Percentiles rank a stretch among this genome's conserved stretches.
Conservation (phyloP, 805 yeast genomes). For the Komagataella ulmi region DNA sequence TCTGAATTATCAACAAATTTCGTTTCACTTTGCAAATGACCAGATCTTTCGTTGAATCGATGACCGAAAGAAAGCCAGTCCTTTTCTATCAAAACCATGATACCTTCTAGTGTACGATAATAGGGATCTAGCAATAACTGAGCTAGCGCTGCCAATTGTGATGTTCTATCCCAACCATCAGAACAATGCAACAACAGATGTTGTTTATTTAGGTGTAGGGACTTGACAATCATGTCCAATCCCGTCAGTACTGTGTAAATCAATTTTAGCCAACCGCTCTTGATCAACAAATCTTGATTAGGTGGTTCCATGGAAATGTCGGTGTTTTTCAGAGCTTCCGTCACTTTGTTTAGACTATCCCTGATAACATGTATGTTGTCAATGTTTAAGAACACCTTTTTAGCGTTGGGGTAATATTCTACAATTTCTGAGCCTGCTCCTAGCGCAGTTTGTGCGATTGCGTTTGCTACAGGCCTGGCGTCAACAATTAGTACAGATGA, state of each 20-base stretch:
- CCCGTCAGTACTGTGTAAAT: constrained; percentile 57
- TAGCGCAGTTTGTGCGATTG: constrained; percentile 89
- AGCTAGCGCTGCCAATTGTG: constrained; percentile 75
- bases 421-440: constrained; percentile 97
- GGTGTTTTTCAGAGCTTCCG: constrained; percentile 50
- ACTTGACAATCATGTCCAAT: constrained; percentile 65
- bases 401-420: constrained; percentile 66
- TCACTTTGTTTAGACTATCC: constrained; percentile 58
- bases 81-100: constrained; percentile 74
- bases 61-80: constrained; percentile 97
- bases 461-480: constrained; percentile 87
- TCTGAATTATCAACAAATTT: constrained; percentile 30
- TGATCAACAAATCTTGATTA: constrained; percentile 41
- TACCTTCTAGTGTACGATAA: constrained; percentile 79
- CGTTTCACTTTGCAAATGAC: constrained; percentile 50
- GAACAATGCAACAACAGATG: constrained; percentile 88
- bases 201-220: constrained; percentile 71
- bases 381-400: constrained; percentile 72
- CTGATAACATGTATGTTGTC: constrained; percentile 95
- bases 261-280: constrained; percentile 72
- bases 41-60: constrained; percentile 72
- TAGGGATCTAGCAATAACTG: constrained; percentile 86
- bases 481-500: constrained; percentile 50
- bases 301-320: constrained; percentile 37
- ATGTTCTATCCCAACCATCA: constrained; percentile 97